phyloP scores from a whole-genome alignment of 257 asterid genomes.

The Solanum arcanum region DNA sequence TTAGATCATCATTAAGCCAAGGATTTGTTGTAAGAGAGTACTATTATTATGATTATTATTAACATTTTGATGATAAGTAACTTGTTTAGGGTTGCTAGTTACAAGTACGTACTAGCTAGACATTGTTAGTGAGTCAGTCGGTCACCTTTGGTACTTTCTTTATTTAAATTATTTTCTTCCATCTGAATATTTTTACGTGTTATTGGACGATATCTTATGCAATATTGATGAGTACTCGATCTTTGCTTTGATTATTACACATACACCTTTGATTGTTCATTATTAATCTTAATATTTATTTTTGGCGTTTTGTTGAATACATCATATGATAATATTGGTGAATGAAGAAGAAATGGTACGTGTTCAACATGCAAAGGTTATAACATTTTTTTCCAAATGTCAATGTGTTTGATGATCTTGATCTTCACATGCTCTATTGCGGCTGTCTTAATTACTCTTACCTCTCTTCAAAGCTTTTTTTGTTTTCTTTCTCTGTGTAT shows the following conservation, averaged over 20 bases:
- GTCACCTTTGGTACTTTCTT: neutral
- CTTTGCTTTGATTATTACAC: neutral
- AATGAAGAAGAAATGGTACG: constrained; percentile 12
- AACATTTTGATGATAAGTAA: neutral
- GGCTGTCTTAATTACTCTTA: neutral
- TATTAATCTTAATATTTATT: neutral
- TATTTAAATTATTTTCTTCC: neutral
- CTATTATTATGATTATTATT: neutral
- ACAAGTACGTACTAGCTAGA: neutral
- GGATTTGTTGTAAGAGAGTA: neutral
- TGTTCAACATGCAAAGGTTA: constrained; percentile 28
- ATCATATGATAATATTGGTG: neutral
- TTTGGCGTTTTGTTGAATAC: neutral
- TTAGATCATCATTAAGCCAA: neutral
- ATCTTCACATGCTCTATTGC: constrained; percentile 14
- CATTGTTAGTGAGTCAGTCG: neutral
- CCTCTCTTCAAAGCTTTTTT: neutral
- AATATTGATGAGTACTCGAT: neutral
- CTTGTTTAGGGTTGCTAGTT: neutral
- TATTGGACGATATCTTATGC: neutral
- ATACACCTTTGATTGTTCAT: neutral
- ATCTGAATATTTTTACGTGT: neutral
- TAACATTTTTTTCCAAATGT: constrained; percentile 2
- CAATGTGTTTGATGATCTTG: constrained; percentile 4
- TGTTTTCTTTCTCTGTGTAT: neutral